phyloP scores from a whole-genome alignment of 176 grass and related monocot genomes.

The Oryza officinalis region DNA sequence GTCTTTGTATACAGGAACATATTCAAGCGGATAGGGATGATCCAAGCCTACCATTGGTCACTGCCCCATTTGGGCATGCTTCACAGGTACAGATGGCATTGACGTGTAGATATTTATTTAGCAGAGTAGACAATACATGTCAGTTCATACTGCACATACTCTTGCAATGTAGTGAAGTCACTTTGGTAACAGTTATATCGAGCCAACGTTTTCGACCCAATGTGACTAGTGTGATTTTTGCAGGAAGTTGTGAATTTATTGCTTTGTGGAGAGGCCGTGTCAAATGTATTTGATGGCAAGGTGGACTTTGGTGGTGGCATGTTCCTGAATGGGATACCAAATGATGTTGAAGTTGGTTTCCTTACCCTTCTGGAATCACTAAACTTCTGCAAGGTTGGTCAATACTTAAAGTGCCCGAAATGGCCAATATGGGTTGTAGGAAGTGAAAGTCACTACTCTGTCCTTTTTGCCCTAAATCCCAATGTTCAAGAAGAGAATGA shows the following conservation, averaged over 20 bases:
- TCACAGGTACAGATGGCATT: constrained; percentile 69
- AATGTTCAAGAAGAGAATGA: constrained; percentile 94
- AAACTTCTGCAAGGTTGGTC: constrained; percentile 97
- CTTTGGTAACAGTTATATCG: constrained; percentile 6
- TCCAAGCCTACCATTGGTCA: constrained; percentile 92
- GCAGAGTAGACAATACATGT: background rate
- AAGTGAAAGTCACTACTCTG: constrained; percentile 97
- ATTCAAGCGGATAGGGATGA: constrained; percentile 94
- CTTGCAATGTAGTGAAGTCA: constrained; percentile 10
- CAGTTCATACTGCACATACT: constrained; percentile 16
- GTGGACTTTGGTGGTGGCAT: constrained; percentile 98
- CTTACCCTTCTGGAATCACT: constrained; percentile 94
- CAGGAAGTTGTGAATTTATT: constrained; percentile 99
- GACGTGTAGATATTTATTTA: constrained; percentile 26
- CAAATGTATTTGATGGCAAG: constrained; percentile 99
- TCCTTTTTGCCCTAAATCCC: constrained; percentile 84
- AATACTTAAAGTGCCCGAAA: constrained; percentile 79
- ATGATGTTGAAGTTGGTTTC: constrained; percentile 83
- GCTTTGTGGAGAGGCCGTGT: constrained; percentile 93
- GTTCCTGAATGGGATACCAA: constrained; percentile 93
- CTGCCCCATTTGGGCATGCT: constrained; percentile 98
- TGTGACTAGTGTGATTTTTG: constrained; percentile 29
- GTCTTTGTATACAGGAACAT: constrained; percentile 57
- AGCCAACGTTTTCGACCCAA: background rate
- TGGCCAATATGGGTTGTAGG: constrained; percentile 99